phyloP scores from a whole-genome alignment of 2,329 filamentous ascomycete species.

The Diaporthe australafricana region DNA sequence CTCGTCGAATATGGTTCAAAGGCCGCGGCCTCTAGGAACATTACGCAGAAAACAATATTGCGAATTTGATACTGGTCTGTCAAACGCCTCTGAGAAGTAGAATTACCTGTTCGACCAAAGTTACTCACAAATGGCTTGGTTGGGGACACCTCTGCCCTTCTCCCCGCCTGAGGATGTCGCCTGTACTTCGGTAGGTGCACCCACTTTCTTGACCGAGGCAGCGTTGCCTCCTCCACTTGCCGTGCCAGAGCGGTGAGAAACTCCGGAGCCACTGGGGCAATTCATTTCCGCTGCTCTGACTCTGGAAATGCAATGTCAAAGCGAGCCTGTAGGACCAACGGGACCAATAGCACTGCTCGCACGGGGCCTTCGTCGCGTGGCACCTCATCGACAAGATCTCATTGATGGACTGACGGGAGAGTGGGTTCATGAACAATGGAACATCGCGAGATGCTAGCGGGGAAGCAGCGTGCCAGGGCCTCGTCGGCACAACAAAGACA shows the following conservation, averaged over 20 bases:
- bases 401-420: constrained; percentile 18
- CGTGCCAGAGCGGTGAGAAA: constrained; percentile 14
- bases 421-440: not conserved
- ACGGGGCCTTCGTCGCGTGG: not conserved
- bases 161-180: not conserved
- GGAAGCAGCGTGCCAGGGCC: constrained; percentile 2
- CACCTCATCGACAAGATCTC: constrained; percentile 1
- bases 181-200: not conserved
- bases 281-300: constrained; percentile 25
- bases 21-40: too few species aligned
- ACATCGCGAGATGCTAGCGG: not conserved
- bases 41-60: not conserved
- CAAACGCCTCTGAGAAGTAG: not conserved
- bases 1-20: not conserved
- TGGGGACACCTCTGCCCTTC: not conserved
- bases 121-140: not conserved
- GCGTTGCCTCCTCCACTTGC: constrained; percentile 4
- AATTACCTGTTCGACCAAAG: not conserved
- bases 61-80: not conserved
- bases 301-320: constrained; percentile 11
- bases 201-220: not conserved
- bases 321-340: constrained; percentile 9
- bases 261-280: not conserved
- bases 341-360: constrained; percentile 10
- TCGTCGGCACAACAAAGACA: not conserved